Conservation (phyloP, 2,329 filamentous ascomycete species). For the Fusarium xylarioides region DNA sequence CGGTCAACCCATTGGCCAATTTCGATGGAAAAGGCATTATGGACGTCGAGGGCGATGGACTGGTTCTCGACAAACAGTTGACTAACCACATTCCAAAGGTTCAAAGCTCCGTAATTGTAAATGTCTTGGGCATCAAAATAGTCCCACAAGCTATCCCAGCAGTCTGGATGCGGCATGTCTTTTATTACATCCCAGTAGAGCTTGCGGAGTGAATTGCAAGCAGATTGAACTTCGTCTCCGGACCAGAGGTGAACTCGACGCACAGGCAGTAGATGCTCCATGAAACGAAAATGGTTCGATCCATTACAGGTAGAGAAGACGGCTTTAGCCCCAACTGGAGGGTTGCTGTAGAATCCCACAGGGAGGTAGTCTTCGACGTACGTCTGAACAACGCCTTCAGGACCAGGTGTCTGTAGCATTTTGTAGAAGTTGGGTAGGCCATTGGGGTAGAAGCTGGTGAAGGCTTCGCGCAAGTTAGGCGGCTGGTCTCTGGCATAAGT, state of each 20-base stretch:
- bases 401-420: constrained; percentile 43
- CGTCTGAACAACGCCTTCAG: constrained; percentile 37
- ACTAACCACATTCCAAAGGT: constrained; percentile 58
- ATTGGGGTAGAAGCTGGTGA: constrained; percentile 48
- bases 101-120: constrained; percentile 57
- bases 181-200: constrained; percentile 50
- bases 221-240: constrained; percentile 50
- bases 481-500: constrained; percentile 38
- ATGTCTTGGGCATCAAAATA: constrained; percentile 61
- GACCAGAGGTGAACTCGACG: constrained; percentile 51
- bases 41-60: constrained; percentile 43
- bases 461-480: constrained; percentile 38
- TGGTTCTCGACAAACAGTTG: constrained; percentile 54
- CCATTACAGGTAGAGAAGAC: constrained; percentile 53
- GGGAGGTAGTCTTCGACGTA: constrained; percentile 51
- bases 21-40: constrained; percentile 39
- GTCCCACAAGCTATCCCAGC: constrained; percentile 55
- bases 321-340: constrained; percentile 44
- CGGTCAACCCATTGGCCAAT: constrained; percentile 50
- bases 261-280: constrained; percentile 41
- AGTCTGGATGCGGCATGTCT: constrained; percentile 43
- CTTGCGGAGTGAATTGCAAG: constrained; percentile 52
- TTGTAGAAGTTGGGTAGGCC: constrained; percentile 49
- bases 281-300: constrained; percentile 40
- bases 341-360: constrained; percentile 50